Conservation (phyloP, 371 early-diverging fungal genomes). For the Mortierella polycephala region DNA sequence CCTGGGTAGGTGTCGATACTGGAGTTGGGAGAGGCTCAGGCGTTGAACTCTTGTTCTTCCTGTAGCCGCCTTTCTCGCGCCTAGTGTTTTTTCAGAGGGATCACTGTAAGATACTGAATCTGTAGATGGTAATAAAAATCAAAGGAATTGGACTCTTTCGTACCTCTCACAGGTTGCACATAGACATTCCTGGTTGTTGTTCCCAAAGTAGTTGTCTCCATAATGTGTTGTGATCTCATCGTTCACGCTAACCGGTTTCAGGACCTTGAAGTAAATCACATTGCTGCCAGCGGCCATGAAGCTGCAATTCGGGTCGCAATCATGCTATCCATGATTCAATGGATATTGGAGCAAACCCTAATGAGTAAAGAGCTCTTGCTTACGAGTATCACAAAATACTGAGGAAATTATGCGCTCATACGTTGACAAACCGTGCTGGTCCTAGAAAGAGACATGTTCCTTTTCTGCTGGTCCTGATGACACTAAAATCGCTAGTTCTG, state of each 20-base stretch:
- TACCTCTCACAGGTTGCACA: constrained; percentile 89
- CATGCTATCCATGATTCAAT: constrained; percentile 67
- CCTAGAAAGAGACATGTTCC: constrained; percentile 90
- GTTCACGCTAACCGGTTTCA: constrained; percentile 79
- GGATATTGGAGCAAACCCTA: not conserved
- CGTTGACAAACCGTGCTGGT: constrained; percentile 94
- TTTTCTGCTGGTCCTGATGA: constrained; percentile 84
- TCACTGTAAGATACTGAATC: not conserved
- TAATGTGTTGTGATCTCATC: constrained; percentile 92
- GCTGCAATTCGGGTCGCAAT: constrained; percentile 88
- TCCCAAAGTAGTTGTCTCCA: constrained; percentile 90
- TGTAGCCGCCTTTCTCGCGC: constrained; percentile 12
- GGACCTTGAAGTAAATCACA: constrained; percentile 82
- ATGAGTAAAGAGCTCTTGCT: not conserved
- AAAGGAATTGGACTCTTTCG: not conserved
- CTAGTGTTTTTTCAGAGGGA: not conserved
- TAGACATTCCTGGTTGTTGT: constrained; percentile 86
- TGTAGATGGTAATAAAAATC: not conserved
- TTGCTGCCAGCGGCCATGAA: constrained; percentile 54
- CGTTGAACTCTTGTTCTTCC: not conserved
- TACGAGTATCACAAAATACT: not conserved
- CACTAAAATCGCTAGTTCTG: constrained; percentile 83
- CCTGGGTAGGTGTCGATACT: not conserved
- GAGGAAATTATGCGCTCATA: constrained; percentile 29
- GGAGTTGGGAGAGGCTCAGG: constrained; percentile 2